phyloP scores from a whole-genome alignment of 2,329 filamentous ascomycete genomes.

The Pseudogymnoascus sp. region DNA sequence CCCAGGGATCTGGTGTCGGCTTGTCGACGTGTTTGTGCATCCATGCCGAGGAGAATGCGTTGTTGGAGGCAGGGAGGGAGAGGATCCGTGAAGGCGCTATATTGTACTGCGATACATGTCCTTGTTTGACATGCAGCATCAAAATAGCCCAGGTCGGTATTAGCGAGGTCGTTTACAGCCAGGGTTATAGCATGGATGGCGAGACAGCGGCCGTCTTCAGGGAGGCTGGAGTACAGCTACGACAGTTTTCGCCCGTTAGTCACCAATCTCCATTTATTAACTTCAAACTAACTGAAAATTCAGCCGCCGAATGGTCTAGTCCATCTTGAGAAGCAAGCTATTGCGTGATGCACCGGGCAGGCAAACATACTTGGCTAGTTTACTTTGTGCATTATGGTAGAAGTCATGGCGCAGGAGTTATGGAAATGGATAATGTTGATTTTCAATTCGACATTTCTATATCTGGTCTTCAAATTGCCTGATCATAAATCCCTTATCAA shows the following conservation, averaged over 20 bases:
- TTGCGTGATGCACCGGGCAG: neutral
- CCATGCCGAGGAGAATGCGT: conserved; percentile 96
- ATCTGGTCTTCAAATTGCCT: conserved; percentile 56
- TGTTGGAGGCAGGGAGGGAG: conserved; percentile 89
- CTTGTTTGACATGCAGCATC: conserved; percentile 94
- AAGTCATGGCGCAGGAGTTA: neutral
- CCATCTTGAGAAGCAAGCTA: conserved; percentile 43
- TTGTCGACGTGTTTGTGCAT: conserved; percentile 87
- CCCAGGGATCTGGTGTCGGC: conserved; percentile 58
- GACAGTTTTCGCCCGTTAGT: conserved; percentile 81
- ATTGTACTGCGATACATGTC: conserved; percentile 93
- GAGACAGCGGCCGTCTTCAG: conserved; percentile 75
- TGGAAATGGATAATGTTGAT: neutral
- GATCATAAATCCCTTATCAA: conserved; percentile 64
- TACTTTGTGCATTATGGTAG: neutral
- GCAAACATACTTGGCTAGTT: neutral
- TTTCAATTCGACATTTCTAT: conserved; percentile 4
- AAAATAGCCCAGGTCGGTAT: conserved; percentile 98
- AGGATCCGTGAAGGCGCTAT: conserved; percentile 74
- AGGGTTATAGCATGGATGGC: conserved; percentile 89
- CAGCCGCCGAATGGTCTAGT: conserved; percentile 58
- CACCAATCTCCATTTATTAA: neutral
- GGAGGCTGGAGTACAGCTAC: conserved; percentile 72
- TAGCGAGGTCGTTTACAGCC: conserved; percentile 86
- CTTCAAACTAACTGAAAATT: conserved; percentile 13